Conservation (phyloP, 1,284 basidiomycete species). For the Ustilago cynodontis region DNA sequence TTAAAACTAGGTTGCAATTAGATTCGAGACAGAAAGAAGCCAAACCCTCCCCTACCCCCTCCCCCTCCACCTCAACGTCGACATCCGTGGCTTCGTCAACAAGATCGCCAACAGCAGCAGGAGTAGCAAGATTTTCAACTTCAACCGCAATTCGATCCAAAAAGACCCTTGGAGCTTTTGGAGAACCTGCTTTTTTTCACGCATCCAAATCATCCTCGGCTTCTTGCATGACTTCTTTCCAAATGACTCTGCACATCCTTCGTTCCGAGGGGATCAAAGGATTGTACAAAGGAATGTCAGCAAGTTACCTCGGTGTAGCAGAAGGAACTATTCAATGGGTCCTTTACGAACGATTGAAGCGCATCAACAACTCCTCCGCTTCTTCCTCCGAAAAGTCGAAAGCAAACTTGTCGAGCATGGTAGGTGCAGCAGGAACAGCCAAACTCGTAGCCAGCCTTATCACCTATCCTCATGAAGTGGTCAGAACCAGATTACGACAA, state of each 20-base stretch:
- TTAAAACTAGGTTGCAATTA: conserved; percentile 93
- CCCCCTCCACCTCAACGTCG: background rate
- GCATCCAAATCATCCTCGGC: conserved; percentile 49
- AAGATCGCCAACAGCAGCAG: background rate
- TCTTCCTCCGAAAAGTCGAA: background rate
- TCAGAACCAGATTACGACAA: conserved; percentile 92
- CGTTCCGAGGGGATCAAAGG: conserved; percentile 85
- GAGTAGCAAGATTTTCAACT: conserved; percentile 34
- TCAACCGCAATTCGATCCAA: conserved; percentile 12
- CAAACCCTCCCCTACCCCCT: background rate
- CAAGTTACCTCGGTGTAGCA: conserved; percentile 93
- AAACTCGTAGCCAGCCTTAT: conserved; percentile 77
- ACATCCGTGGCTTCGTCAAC: background rate
- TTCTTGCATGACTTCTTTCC: conserved; percentile 74
- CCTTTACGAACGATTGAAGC: conserved; percentile 88
- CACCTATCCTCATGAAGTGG: conserved; percentile 70
- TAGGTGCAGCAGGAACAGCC: conserved; percentile 90
- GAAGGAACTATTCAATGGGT: conserved; percentile 99
- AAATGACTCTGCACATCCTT: conserved; percentile 80
- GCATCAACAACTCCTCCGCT: no score
- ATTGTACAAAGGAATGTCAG: conserved; percentile 94
- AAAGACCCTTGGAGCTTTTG: conserved; percentile 31
- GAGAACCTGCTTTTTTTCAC: conserved; percentile 56
- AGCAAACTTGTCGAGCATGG: conserved; percentile 76
- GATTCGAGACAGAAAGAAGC: conserved; percentile 54